phyloP scores from a whole-genome alignment of 768 basidiomycete genomes.

The Collybia mongolica region DNA sequence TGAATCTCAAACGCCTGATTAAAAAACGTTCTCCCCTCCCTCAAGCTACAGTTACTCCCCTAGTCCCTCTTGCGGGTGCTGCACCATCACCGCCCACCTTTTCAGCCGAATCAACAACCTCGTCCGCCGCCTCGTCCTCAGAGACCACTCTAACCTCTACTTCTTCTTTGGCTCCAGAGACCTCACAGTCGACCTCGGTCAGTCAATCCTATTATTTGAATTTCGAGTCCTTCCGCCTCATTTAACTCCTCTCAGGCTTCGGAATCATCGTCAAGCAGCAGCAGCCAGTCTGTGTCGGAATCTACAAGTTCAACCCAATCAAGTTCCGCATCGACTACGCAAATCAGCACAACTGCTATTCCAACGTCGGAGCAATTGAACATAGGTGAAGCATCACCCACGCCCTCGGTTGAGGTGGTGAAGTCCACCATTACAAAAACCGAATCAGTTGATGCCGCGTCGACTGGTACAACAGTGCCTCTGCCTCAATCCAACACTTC shows the following conservation, averaged over 20 bases:
- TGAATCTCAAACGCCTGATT: conserved; percentile 59
- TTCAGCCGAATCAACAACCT: conserved; percentile 8
- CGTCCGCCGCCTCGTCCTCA: conserved; percentile 6
- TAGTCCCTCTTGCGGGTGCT: conserved; percentile 30
- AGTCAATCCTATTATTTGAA: conserved; percentile 1
- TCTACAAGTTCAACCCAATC: conserved; percentile 2
- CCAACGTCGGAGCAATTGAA: conserved; percentile 20
- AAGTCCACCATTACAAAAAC: conserved; percentile 27
- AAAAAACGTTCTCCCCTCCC: conserved; percentile 55
- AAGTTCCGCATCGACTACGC: conserved; percentile 5
- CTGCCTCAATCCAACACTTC: conserved; percentile 23
- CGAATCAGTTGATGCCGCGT: conserved; percentile 22
- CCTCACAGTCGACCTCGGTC: conserved; percentile 9
- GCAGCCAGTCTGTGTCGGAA: background rate
- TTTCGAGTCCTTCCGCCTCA: conserved; percentile 4
- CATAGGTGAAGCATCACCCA: conserved; percentile 14
- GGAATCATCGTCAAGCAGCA: conserved; percentile 6
- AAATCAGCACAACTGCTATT: conserved; percentile 6
- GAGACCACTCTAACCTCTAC: conserved; percentile 10
- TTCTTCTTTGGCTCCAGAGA: conserved; percentile 11
- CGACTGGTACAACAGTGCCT: conserved; percentile 27
- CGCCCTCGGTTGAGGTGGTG: conserved; percentile 12
- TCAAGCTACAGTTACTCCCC: conserved; percentile 13
- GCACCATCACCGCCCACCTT: conserved; percentile 22
- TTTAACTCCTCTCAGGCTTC: conserved; percentile 5